Evolutionary conservation across 257 asterid genomes (phyloP).

Genomic region (Solanum etuberosum): DNA sequence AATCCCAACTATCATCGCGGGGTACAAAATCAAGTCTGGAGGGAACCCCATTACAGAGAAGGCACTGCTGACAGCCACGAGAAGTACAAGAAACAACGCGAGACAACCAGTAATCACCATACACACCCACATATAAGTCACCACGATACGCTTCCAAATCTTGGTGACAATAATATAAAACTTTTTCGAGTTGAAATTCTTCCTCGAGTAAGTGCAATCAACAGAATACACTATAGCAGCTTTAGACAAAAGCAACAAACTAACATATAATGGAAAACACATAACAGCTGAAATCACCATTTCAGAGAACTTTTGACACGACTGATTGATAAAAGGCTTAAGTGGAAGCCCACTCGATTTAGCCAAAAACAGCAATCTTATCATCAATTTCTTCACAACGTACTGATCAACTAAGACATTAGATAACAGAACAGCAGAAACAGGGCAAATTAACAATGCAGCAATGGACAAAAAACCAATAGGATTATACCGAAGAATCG

Average conservation of each 20-base stretch:
- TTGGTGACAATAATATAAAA: constrained; percentile 36
- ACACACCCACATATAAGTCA: constrained; percentile 74
- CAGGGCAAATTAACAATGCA: constrained; percentile 62
- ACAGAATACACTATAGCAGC: constrained; percentile 82
- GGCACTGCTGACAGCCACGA: constrained; percentile 36
- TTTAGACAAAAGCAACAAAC: constrained; percentile 56
- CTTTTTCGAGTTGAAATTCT: constrained; percentile 37
- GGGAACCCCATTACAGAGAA: constrained; percentile 73
- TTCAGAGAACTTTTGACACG: constrained; percentile 74
- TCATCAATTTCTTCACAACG: constrained; percentile 37
- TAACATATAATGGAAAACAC: constrained; percentile 69
- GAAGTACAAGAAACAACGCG: constrained; percentile 41
- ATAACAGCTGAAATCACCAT: constrained; percentile 34
- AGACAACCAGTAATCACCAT: constrained; percentile 49
- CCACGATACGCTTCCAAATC: constrained; percentile 66
- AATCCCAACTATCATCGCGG: constrained; percentile 70
- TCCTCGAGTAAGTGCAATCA: constrained; percentile 81
- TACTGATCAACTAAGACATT: constrained; percentile 60
- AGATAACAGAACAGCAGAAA: constrained; percentile 60
- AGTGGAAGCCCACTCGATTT: constrained; percentile 73
- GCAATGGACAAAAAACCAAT: constrained; percentile 56
- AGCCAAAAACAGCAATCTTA: constrained; percentile 53
- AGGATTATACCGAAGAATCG: constrained; percentile 67
- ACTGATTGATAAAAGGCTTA: constrained; percentile 51
- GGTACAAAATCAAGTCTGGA: constrained; percentile 57